A percentile compares a stretch with the other conserved stretches of the same genome.
Conservation (phyloP, 345 rosid species). For the Pistacia atlantica region DNA sequence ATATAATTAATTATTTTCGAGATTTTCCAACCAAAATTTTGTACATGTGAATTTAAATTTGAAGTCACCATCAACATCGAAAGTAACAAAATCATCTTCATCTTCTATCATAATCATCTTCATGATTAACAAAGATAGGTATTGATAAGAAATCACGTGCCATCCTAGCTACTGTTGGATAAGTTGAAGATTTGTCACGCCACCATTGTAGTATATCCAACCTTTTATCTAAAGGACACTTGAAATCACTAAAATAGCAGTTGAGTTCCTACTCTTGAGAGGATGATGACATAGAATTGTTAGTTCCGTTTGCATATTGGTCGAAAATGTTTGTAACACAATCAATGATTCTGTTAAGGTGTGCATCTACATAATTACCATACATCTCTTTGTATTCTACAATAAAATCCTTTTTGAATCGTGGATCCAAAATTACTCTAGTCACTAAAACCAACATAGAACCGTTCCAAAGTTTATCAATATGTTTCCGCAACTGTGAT, state of each 20-base stretch:
- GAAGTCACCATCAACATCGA: background rate
- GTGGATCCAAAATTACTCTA: background rate
- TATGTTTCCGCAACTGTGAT: too few species aligned
- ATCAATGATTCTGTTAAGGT: background rate
- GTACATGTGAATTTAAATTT: too few species aligned
- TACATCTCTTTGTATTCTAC: background rate
- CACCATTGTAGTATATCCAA: constrained; percentile 22
- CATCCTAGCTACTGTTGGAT: constrained; percentile 8
- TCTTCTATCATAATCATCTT: background rate
- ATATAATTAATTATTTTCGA: too few species aligned
- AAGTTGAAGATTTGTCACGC: background rate
- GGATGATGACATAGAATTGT: background rate
- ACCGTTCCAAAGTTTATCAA: too few species aligned
- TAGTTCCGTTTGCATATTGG: background rate
- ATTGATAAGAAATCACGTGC: constrained; percentile 13
- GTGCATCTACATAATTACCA: too few species aligned
- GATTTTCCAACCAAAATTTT: too few species aligned
- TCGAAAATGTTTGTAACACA: background rate
- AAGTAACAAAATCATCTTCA: too few species aligned
- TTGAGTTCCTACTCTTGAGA: background rate
- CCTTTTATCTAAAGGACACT: background rate
- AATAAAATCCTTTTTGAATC: background rate
- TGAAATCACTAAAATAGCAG: background rate
- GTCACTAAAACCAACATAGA: background rate
- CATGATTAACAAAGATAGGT: background rate